Base-by-base conservation (phyloP, 345 rosid species). In the Euphorbia tirucalli region DNA sequence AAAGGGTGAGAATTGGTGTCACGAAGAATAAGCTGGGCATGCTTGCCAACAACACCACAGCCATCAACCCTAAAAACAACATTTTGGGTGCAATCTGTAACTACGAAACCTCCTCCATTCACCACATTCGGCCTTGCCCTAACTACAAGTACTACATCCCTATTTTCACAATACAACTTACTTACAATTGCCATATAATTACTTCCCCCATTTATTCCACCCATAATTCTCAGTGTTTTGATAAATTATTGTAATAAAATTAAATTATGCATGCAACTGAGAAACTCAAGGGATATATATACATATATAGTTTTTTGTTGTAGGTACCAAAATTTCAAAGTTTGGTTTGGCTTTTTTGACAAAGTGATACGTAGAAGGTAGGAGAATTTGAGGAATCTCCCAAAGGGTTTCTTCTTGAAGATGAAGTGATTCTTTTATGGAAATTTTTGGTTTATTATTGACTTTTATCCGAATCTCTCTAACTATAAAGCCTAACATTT, bases 71-170 rank as follows among this genome's bases (percentile, higher is more conserved):
- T 82, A 80, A 91, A 93, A 65, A 87, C 81, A 55, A 78, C 84
- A 37, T 75, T 86, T 58, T 90, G 95, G 82, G 65, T 71, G 74
- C 71, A 80, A 77, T 94, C 86, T 0, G 95, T 85, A 24, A 90
- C 97, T 44, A 94, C 96, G 37, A 94, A 87, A n/a, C 98, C 97
- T 32, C 97, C 98, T 0, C 98, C 97, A 18, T 75, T 85, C 22
- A 84, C 85, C 4, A 79, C 90, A 27, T 82, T 89, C 1, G 97
- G 97, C 86, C 98, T 83, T 71, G 83, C 81, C 74, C 98, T 77
- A 31, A 94, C 92, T 22, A 83, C 82, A 24, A 94, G 83, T 66
- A 76, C 85, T 14, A 54, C 87, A 82, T 85, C 85, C n/a, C 79
- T 54, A 11, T 85, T 72, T n/a, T 83, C 83, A 66, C 93, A 89